Evolutionary conservation across 352 stramenopile genomes (phyloP).

Genomic region (Ophiocytium majus): DNA sequence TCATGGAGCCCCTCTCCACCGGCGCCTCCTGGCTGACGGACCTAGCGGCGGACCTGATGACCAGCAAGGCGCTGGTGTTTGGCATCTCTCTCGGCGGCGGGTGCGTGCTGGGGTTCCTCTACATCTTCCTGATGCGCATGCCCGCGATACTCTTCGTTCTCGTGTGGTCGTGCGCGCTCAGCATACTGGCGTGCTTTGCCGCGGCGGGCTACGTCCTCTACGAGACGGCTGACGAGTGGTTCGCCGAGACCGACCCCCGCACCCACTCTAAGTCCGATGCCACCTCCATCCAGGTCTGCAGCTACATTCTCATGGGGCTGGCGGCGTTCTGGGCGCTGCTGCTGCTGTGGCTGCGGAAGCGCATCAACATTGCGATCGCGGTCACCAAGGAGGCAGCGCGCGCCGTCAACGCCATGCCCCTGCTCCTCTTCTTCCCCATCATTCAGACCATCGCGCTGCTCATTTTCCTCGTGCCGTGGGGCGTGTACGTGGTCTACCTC

Average conservation of each 20-base stretch:
- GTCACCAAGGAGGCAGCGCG: slow-evolving; percentile 68
- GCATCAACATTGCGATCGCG: slow-evolving; percentile 67
- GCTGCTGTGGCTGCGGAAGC: slow-evolving; percentile 68
- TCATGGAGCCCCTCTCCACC: background rate
- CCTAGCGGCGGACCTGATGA: slow-evolving; percentile 69
- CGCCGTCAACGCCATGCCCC: slow-evolving; percentile 64
- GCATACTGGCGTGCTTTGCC: slow-evolving; percentile 49
- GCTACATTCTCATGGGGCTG: slow-evolving; percentile 63
- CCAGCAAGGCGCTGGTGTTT: slow-evolving; percentile 63
- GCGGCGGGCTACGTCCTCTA: slow-evolving; percentile 30
- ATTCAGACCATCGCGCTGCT: slow-evolving; percentile 62
- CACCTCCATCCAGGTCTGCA: slow-evolving; percentile 50
- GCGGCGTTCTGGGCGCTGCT: slow-evolving; percentile 62
- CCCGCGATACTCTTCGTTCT: slow-evolving; percentile 66
- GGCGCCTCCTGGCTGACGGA: slow-evolving; percentile 43
- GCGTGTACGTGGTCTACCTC: slow-evolving; percentile 65
- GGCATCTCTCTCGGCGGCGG: slow-evolving; percentile 67
- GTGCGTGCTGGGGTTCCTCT: slow-evolving; percentile 66
- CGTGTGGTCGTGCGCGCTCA: slow-evolving; percentile 63
- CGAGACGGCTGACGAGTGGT: slow-evolving; percentile 29
- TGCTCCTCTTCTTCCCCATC: slow-evolving; percentile 9
- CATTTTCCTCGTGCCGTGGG: slow-evolving; percentile 65
- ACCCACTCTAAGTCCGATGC: slow-evolving; percentile 59
- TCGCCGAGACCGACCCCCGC: slow-evolving; percentile 51
- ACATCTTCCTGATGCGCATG: slow-evolving; percentile 67